Conservation (phyloP, 768 basidiomycete species). For the Filobasidium wieringae region DNA sequence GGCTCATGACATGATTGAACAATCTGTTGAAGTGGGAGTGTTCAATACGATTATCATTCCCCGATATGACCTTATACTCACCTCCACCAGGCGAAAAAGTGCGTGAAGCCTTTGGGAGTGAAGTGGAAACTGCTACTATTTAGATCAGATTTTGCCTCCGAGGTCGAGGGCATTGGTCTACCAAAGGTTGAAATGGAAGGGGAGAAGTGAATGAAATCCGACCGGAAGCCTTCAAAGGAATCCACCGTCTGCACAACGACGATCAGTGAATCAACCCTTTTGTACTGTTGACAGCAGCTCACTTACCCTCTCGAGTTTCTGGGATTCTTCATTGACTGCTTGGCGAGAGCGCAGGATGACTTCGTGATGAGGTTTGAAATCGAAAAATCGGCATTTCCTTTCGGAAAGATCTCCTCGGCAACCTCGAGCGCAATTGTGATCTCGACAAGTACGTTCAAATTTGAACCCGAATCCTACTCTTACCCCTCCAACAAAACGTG, state of each 20-base stretch:
- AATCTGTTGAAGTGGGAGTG: conserved; percentile 36
- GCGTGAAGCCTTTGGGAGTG: conserved; percentile 68
- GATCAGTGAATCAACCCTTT: background rate
- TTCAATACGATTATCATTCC: background rate
- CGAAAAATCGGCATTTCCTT: conserved; percentile 65
- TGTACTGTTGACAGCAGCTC: background rate
- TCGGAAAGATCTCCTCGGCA: conserved; percentile 54
- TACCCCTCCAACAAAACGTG: conserved; percentile 70
- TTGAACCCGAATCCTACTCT: conserved; percentile 73
- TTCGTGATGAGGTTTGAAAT: conserved; percentile 67
- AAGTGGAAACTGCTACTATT: conserved; percentile 66
- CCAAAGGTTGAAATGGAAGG: conserved; percentile 53
- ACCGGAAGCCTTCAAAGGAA: conserved; percentile 77
- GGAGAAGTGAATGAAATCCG: conserved; percentile 85
- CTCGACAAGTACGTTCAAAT: conserved; percentile 68
- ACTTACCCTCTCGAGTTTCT: conserved; percentile 23
- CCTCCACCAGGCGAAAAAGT: conserved; percentile 86
- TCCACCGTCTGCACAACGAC: conserved; percentile 42
- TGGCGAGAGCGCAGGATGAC: conserved; percentile 48
- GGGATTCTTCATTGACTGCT: conserved; percentile 17
- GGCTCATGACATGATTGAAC: conserved; percentile 63
- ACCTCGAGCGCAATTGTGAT: conserved; percentile 47
- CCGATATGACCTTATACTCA: conserved; percentile 2
- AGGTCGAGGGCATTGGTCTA: conserved; percentile 9
- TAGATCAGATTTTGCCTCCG: background rate